Evolutionary conservation across 352 stramenopile genomes (phyloP).

Genomic region (Globisporangium megalacanthum): DNA sequence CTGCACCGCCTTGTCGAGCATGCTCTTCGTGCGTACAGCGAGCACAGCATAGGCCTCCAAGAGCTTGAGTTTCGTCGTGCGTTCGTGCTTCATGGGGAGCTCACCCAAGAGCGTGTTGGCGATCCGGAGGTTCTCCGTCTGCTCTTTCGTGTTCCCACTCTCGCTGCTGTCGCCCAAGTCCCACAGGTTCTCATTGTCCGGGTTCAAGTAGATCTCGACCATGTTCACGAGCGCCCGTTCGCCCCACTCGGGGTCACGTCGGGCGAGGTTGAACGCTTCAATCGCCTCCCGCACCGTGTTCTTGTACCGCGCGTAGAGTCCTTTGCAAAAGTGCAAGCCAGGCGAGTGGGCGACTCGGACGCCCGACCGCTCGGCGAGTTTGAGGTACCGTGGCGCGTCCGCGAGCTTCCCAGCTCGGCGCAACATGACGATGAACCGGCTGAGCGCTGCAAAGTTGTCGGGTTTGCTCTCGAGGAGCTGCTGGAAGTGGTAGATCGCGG

Average conservation of each 20-base stretch:
- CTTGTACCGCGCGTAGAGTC: constrained; percentile 83
- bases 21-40: constrained; percentile 69
- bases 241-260: constrained; percentile 87
- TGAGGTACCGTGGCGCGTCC: constrained; percentile 65
- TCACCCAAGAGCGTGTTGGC: constrained; percentile 87
- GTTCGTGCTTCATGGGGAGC: constrained; percentile 46
- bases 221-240: constrained; percentile 87
- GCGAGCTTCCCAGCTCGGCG: constrained; percentile 78
- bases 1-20: constrained; percentile 86
- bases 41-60: constrained; percentile 87
- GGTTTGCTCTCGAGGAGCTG: constrained; percentile 86
- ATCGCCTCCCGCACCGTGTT: constrained; percentile 91
- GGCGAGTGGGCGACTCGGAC: constrained; percentile 71
- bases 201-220: constrained; percentile 93
- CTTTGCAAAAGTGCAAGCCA: constrained; percentile 89
- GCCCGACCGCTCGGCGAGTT: constrained; percentile 70
- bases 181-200: constrained; percentile 92
- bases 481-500: constrained; percentile 86
- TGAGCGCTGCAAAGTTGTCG: constrained; percentile 88
- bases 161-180: constrained; percentile 32
- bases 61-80: constrained; percentile 65
- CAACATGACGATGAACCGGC: constrained; percentile 86
- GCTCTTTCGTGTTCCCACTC: constrained; percentile 59
- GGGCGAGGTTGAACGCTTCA: constrained; percentile 85
- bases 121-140: constrained; percentile 84